These are phyloP conservation scores for Suillus sp. DNA, from an alignment of 768 basidiomycete genomes.

Conservation along the genomic window DNA sequence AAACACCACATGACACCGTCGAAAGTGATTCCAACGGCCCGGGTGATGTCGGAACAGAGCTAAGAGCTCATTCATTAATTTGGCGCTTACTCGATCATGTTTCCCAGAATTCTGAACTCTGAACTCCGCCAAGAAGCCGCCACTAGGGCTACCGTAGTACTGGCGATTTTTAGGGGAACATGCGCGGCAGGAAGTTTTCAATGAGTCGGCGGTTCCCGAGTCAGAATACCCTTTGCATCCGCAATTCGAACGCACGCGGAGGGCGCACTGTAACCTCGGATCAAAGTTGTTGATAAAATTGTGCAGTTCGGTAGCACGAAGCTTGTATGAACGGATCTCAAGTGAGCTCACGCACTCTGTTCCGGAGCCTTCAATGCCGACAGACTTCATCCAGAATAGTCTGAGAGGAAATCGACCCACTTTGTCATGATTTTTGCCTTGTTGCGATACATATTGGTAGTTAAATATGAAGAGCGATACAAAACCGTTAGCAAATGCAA, in stretches of 20 bases:
- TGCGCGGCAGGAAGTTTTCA: background rate
- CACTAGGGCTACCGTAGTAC: too few relatives aligned
- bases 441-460: background rate
- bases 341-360: background rate
- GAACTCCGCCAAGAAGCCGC: background rate
- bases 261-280: constrained; percentile 4
- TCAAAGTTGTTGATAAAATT: background rate
- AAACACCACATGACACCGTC: background rate
- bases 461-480: background rate
- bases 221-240: background rate
- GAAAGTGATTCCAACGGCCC: background rate
- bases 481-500: background rate
- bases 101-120: too few relatives aligned
- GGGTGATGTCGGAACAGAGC: background rate
- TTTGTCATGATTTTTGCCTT: background rate
- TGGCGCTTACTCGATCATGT: background rate
- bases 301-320: background rate
- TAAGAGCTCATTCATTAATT: background rate
- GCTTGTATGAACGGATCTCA: background rate
- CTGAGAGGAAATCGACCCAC: background rate
- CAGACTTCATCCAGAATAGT: background rate
- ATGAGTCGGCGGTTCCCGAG: background rate
- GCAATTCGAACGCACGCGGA: background rate
- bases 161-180: background rate
- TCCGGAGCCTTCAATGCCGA: background rate